A percentile compares a stretch with the other conserved stretches of the same genome.
These are phyloP conservation scores for Jaenimonas drosophilae DNA, from an alignment of 208 protist species.

Conservation along the genomic window DNA sequence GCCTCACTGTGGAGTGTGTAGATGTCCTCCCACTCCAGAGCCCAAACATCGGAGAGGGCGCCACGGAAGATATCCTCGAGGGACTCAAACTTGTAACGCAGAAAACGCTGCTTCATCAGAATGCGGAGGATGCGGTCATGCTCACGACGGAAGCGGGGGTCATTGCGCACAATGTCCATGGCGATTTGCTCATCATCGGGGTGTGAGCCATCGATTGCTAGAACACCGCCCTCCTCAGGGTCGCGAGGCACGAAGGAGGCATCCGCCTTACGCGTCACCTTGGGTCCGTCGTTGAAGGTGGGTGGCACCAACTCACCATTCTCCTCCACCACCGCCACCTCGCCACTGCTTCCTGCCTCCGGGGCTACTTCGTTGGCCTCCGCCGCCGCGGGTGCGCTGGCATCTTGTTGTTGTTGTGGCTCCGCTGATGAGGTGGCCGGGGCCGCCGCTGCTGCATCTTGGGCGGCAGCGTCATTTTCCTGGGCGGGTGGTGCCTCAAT, in stretches of 20 bases:
- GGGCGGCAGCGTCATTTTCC: neutral
- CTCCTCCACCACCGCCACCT: neutral
- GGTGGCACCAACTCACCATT: neutral
- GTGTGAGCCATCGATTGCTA: neutral
- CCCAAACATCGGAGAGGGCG: constrained; percentile 23
- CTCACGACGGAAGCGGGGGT: constrained; percentile 1
- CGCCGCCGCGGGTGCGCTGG: neutral
- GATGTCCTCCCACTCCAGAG: constrained; percentile 18
- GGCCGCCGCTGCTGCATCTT: too few relatives aligned
- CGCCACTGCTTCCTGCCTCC: neutral
- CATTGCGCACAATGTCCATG: neutral
- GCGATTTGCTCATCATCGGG: constrained; percentile 3
- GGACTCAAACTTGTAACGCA: constrained; percentile 6
- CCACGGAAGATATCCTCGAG: constrained; percentile 17
- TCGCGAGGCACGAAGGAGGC: too few relatives aligned
- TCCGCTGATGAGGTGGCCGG: too few relatives aligned
- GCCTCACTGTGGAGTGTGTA: constrained; percentile 2
- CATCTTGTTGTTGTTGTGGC: too few relatives aligned
- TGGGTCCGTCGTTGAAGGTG: too few relatives aligned
- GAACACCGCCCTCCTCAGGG: neutral
- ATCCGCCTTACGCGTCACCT: too few relatives aligned
- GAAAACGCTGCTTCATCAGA: constrained; percentile 6
- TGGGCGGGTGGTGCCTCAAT: neutral
- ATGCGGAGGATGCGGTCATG: neutral
- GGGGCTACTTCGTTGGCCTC: neutral